Evolutionary conservation across 2,329 filamentous ascomycete species (phyloP), one percentile per base, ranked within the genome.

Genomic region (Claviceps humidiphila): DNA sequence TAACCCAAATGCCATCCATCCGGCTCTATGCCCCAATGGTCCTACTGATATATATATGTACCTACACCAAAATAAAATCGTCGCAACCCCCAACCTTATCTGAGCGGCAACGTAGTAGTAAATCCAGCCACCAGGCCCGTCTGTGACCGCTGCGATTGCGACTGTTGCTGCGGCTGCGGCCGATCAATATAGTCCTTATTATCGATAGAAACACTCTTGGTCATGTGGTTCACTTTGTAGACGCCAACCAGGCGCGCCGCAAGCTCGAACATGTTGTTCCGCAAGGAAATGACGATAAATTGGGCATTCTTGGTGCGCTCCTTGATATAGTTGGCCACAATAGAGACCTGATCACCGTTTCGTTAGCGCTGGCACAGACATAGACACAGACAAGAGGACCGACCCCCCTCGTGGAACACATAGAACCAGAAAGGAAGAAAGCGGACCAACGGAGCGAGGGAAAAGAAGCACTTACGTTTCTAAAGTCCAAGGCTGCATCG

Each of bases 261-360:
- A 57, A 98, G 81, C 75, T 98, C 93, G 69, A 98, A 98, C 93
- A 98, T 98, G 74, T 98, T 98, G 71, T 98, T 98, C 63, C 93
- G 79, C 62, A 98, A 75, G 16, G 89, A 96, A 64, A 98, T 98
- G 64, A 98, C 93, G 61, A 98, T 93, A 68, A 98, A 98, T 66
- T 98, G 93, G 1, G 93, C 94, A 70, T 98, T 98, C 77, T 96
- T 97, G 55, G 93, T 98, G 51, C 93, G 80, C 73, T 98, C 93
- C 73, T 96, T 97, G 77, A 98, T 98, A 68, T 98, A 98, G 62
- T 89, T 93, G 54, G 93, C 93, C 46, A 98, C 93, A 64, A 98
- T 98, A 1, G 89, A 95, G 42, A 97, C 87, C 88, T 91, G 60
- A 22, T 22, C 0, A 20, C n/a, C 5, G 3, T 11, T 17, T 8